Conservation (phyloP, 2,329 filamentous ascomycete species). For the Trichoderma arundinaceum region DNA sequence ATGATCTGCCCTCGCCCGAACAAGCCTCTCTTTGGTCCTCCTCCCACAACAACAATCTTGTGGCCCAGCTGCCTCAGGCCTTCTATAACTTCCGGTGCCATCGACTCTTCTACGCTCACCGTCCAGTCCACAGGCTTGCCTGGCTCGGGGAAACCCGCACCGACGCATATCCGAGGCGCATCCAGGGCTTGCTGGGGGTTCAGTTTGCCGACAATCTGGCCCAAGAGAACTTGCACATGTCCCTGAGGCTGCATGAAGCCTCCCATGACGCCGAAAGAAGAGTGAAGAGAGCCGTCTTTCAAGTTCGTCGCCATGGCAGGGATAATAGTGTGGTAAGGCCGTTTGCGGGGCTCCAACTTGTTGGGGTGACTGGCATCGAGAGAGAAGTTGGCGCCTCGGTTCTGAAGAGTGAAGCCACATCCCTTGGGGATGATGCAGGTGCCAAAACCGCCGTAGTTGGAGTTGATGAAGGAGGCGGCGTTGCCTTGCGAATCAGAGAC, state of each 20-base stretch:
- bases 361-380: constrained; percentile 78
- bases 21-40: constrained; percentile 62
- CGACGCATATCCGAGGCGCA: constrained; percentile 88
- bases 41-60: constrained; percentile 70
- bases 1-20: constrained; percentile 93
- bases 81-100: constrained; percentile 69
- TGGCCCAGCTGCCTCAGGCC: constrained; percentile 75
- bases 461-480: constrained; percentile 95
- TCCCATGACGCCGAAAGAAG: constrained; percentile 95
- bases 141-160: constrained; percentile 69
- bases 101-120: constrained; percentile 84
- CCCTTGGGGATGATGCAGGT: constrained; percentile 82
- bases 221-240: constrained; percentile 89
- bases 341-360: constrained; percentile 76
- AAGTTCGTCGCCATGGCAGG: constrained; percentile 85
- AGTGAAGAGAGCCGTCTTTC: constrained; percentile 75
- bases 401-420: constrained; percentile 93
- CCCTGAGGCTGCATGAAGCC: constrained; percentile 99
- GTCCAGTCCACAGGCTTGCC: constrained; percentile 64
- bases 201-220: constrained; percentile 81
- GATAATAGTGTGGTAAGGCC: constrained; percentile 98
- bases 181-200: constrained; percentile 89
- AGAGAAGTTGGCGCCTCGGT: constrained; percentile 86
- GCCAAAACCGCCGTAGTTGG: constrained; percentile 88
- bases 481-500: constrained; percentile 83